A percentile compares a stretch with the other conserved stretches of the same genome.
phyloP scores from a whole-genome alignment of 2,329 filamentous ascomycete genomes.

The Microdochium paspali region DNA sequence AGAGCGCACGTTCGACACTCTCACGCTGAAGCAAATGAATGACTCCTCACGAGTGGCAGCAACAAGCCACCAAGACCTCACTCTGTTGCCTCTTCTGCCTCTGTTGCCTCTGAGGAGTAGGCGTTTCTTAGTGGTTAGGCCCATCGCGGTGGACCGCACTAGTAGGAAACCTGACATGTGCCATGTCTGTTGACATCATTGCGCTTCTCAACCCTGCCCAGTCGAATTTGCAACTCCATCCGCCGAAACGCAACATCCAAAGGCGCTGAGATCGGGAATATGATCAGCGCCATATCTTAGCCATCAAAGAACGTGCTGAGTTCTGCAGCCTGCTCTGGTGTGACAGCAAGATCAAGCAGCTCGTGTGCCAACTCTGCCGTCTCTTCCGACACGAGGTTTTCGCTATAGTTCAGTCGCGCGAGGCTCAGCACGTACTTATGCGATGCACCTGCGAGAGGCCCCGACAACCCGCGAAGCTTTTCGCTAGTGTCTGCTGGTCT shows the following conservation, averaged over 20 bases:
- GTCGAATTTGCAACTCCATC: no score
- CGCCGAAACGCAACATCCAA: no score
- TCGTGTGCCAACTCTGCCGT: conserved; percentile 74
- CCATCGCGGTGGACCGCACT: not conserved
- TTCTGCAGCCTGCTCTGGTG: conserved; percentile 55
- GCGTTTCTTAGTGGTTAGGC: no score
- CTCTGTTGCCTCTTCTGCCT: no score
- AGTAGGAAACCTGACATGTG: not conserved
- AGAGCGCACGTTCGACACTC: no score
- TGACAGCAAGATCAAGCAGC: conserved; percentile 71
- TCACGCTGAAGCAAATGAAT: no score
- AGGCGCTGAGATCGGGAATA: no score
- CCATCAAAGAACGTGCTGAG: conserved; percentile 26
- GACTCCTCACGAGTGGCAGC: no score
- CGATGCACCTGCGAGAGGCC: conserved; percentile 58
- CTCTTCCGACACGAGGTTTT: conserved; percentile 69
- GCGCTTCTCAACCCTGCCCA: not conserved
- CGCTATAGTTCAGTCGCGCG: conserved; percentile 74
- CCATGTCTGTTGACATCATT: not conserved
- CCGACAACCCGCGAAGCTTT: conserved; percentile 42
- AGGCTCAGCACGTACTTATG: conserved; percentile 78
- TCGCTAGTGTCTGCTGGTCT: conserved; percentile 51
- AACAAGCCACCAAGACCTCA: no score
- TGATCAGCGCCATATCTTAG: no score
- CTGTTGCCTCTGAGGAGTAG: no score